Conservation (phyloP, 441 rosid species). For the Arabidopsis lyrata region DNA sequence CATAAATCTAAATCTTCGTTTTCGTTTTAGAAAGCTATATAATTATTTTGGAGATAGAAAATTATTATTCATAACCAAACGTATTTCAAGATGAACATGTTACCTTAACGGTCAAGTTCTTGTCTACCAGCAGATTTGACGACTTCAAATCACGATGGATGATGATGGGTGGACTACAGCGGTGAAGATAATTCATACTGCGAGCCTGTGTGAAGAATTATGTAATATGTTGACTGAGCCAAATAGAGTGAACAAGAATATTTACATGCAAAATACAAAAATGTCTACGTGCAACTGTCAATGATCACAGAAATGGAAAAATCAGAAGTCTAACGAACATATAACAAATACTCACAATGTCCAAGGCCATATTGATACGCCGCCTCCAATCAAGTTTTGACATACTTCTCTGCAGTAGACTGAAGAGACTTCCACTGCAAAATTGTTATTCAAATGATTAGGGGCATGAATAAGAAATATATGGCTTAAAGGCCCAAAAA, state of each 20-base stretch:
- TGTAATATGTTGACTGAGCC: slow-evolving; percentile 34
- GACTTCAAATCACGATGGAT: slow-evolving; percentile 98
- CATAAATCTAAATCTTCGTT: no score
- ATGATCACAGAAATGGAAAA: not conserved
- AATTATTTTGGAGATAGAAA: slow-evolving; percentile 24
- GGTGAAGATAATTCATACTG: slow-evolving; percentile 97
- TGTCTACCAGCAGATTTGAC: slow-evolving; percentile 93
- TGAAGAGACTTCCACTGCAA: slow-evolving; percentile 94
- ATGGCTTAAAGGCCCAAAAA: slow-evolving; percentile 1
- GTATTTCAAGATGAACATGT: not conserved
- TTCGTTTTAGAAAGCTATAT: not conserved
- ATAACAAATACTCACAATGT: slow-evolving; percentile 68
- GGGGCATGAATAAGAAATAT: not conserved
- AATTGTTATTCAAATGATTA: not conserved
- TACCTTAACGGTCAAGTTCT: slow-evolving; percentile 96
- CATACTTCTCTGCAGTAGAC: slow-evolving; percentile 73
- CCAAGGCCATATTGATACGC: slow-evolving; percentile 85
- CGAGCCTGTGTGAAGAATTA: slow-evolving; percentile 64
- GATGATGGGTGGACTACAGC: slow-evolving; percentile 84
- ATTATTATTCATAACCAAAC: slow-evolving; percentile 4
- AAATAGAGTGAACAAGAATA: not conserved
- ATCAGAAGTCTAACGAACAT: not conserved
- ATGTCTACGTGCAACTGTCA: not conserved
- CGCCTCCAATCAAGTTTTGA: slow-evolving; percentile 88
- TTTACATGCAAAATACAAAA: not conserved